Percentiles rank a stretch among this genome's conserved stretches.
phyloP scores from a whole-genome alignment of 176 grass and related monocot species.

The Typha latifolia region DNA sequence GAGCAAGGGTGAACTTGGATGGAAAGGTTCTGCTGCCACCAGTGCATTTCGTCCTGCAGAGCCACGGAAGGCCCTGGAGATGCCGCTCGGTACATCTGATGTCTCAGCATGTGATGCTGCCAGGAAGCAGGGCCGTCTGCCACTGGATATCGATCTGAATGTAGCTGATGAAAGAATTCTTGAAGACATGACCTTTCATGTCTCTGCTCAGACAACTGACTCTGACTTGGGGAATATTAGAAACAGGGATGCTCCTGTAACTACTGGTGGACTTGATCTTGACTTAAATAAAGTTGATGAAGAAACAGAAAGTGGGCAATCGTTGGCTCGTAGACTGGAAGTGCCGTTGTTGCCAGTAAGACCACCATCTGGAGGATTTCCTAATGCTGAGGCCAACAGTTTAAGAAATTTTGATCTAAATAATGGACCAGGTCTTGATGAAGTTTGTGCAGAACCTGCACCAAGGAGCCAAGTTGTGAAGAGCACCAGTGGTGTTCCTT shows the following conservation, averaged over 20 bases:
- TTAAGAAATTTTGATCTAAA: slow-evolving; percentile 78
- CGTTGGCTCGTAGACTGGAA: slow-evolving; percentile 34
- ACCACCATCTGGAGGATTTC: slow-evolving; percentile 23
- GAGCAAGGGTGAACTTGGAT: slow-evolving; percentile 49
- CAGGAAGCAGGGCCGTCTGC: slow-evolving; percentile 35
- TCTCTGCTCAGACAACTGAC: slow-evolving; percentile 39
- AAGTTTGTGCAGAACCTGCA: slow-evolving; percentile 37
- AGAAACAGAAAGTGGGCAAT: slow-evolving; percentile 41
- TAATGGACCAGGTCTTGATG: slow-evolving; percentile 66
- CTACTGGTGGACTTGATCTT: slow-evolving; percentile 48
- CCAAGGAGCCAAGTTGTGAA: slow-evolving; percentile 34
- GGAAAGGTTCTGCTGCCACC: slow-evolving; percentile 84
- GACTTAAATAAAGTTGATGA: slow-evolving; percentile 65
- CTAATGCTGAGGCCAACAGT: slow-evolving; percentile 21
- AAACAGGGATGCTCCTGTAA: slow-evolving; percentile 19
- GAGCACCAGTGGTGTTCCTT: slow-evolving; percentile 23
- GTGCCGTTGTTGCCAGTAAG: slow-evolving; percentile 34
- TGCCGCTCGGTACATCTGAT: slow-evolving; percentile 28
- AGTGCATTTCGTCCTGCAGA: slow-evolving; percentile 78
- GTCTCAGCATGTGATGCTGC: slow-evolving; percentile 25
- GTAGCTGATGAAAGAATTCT: slow-evolving; percentile 56
- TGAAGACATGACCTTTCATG: slow-evolving; percentile 36
- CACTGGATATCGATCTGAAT: slow-evolving; percentile 74
- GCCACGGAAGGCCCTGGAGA: slow-evolving; percentile 46
- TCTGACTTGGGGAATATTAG: slow-evolving; percentile 33